Evolutionary conservation across 306 rosid species (phyloP).

Genomic region (Dryas drummondii): DNA sequence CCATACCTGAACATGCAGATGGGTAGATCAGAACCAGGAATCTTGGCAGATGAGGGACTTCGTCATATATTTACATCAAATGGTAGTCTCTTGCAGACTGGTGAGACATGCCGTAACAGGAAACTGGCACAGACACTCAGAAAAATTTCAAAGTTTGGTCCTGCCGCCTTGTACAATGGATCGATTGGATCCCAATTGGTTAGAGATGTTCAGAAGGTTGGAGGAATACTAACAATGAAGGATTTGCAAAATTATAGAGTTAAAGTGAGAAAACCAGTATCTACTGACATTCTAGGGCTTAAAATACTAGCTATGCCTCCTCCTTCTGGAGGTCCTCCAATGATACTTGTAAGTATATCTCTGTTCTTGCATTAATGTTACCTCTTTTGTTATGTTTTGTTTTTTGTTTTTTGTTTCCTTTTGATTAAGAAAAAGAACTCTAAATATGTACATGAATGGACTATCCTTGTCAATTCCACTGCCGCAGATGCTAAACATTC

Average conservation of each 20-base stretch:
- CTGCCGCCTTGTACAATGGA: constrained; percentile 58
- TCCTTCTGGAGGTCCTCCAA: constrained; percentile 82
- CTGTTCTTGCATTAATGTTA: not conserved
- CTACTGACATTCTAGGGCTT: constrained; percentile 46
- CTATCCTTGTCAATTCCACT: constrained; percentile 20
- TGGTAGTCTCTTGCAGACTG: constrained; percentile 56
- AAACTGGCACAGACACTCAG: constrained; percentile 56
- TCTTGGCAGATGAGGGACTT: constrained; percentile 61
- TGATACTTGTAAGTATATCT: constrained; percentile 65
- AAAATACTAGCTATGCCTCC: constrained; percentile 75
- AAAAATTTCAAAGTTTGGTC: constrained; percentile 51
- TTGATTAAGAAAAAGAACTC: not conserved
- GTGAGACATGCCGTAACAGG: constrained; percentile 51
- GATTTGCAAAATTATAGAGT: constrained; percentile 59
- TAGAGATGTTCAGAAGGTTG: constrained; percentile 58
- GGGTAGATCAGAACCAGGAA: constrained; percentile 42
- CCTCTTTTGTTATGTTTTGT: not conserved
- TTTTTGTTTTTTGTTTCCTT: not conserved
- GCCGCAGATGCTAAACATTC: constrained; percentile 73
- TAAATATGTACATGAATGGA: not conserved
- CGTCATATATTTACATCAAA: constrained; percentile 53
- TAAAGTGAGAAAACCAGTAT: constrained; percentile 46
- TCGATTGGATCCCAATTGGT: constrained; percentile 54
- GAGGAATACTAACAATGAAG: constrained; percentile 60
- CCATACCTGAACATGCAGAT: constrained; percentile 62